Conservation (phyloP, 2,329 filamentous ascomycete genomes). For the Trichoderma aggressivum region DNA sequence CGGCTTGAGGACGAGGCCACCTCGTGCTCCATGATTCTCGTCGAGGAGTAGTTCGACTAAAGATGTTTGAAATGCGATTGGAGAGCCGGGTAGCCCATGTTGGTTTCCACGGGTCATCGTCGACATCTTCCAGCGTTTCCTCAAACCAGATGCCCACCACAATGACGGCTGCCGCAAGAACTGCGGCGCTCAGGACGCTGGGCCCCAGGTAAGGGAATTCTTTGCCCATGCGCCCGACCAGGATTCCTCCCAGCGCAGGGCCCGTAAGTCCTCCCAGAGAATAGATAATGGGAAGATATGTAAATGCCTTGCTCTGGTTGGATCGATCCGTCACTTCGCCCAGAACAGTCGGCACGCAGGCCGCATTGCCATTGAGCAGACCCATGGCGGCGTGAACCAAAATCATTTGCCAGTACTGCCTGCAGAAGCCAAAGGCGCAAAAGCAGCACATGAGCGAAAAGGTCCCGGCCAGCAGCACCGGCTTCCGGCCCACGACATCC, state of each 20-base stretch:
- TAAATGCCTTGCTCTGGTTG: conserved; percentile 91
- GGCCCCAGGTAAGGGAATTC: conserved; percentile 80
- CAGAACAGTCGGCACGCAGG: conserved; percentile 86
- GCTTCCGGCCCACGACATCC: conserved; percentile 71
- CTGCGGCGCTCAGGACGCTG: conserved; percentile 71
- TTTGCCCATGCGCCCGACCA: conserved; percentile 62
- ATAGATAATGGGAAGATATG: conserved; percentile 94
- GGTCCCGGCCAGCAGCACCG: conserved; percentile 73
- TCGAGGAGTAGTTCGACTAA: conserved; percentile 16
- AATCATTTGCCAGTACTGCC: conserved; percentile 77
- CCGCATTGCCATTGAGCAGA: conserved; percentile 89
- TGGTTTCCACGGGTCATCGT: conserved; percentile 31
- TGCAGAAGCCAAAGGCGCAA: conserved; percentile 81
- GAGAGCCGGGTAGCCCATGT: conserved; percentile 33
- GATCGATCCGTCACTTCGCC: conserved; percentile 93
- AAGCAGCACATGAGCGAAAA: conserved; percentile 80
- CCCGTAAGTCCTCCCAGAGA: conserved; percentile 91
- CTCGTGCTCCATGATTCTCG: conserved; percentile 39
- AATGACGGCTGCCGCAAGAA: conserved; percentile 70
- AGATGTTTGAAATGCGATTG: conserved; percentile 26
- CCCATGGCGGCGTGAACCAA: conserved; percentile 88
- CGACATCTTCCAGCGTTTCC: conserved; percentile 58
- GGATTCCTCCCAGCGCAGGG: conserved; percentile 80
- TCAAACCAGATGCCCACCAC: conserved; percentile 78
- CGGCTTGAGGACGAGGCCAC: conserved; percentile 33